Base-by-base conservation (phyloP, 2,329 filamentous ascomycete species). In the Trichoderma sp. region DNA sequence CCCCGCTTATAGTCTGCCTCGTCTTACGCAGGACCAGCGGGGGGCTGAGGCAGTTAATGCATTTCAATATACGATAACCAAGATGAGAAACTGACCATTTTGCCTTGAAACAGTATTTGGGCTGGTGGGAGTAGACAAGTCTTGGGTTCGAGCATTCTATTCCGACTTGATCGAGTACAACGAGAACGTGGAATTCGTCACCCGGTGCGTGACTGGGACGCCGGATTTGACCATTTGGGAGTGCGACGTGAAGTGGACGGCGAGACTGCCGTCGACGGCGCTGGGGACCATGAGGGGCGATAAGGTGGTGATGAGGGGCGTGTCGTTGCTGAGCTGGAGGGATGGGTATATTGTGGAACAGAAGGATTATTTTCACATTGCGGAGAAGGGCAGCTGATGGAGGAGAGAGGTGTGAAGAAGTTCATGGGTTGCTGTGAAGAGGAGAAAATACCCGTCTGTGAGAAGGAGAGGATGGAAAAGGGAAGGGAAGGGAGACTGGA, bases 291-390 rank as follows among this genome's bases (percentile, higher is more conserved):
- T 7, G 49, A 47, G 37, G 52, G 67, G 67, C 13, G 67, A 69
- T 13, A 52, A 37, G 27, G 49, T 63, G 35, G 49, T 64, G 35
- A 53, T 63, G 52, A 64, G 59, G 21, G 67, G 67, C 1, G 67
- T 69, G 37, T 69, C 67, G 29, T 24, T 69, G 59, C 29, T 58
- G 37, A 63, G 35, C 37, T 69, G 59, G 59, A 47, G 67, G 14
- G 59, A 64, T 8, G 67, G 59, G 7, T n/a, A 29, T 52, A 63
- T 69, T 58, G 67, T 47, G 58, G 67, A 69, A 37, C 58, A 63
- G 27, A 69, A 69, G 59, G 59, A 69, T n/a, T 63, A 64, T 60
- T 62, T 69, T 3, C 52, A 62, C 21, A 60, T 69, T 14, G n/a
- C 53, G 53, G 33, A 29, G 35, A 57, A 3, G 60, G 33, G 58